Percentiles rank a stretch among this genome's conserved stretches.
Evolutionary conservation across 2,329 filamentous ascomycete species (phyloP).

Genomic region (Colletotrichum sp.): DNA sequence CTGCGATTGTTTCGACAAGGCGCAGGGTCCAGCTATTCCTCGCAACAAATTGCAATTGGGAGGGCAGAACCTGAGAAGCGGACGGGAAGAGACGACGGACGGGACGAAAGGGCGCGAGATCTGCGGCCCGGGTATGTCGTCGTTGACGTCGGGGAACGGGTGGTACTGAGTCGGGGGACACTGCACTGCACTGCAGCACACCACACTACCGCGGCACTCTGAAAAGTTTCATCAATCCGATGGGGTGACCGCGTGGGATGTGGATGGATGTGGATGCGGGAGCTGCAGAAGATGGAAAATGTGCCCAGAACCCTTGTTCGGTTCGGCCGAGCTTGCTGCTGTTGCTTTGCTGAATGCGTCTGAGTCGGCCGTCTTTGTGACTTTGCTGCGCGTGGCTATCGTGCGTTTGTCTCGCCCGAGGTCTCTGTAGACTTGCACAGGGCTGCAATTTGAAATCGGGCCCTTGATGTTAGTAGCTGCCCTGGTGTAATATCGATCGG

Average conservation of each 20-base stretch:
- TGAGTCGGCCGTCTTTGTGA: background rate
- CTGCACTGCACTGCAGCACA: background rate
- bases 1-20: background rate
- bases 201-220: background rate
- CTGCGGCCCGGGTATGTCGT: background rate
- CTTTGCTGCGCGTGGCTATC: background rate
- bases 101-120: background rate
- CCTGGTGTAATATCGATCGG: background rate
- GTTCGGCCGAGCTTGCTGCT: background rate
- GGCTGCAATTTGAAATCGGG: background rate
- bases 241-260: constrained; percentile 1
- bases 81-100: background rate
- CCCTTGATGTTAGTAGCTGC: background rate
- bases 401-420: background rate
- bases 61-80: background rate
- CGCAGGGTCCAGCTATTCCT: background rate
- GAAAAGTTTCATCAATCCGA: constrained; percentile 8
- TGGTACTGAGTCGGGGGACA: background rate
- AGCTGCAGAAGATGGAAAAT: background rate
- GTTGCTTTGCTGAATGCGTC: background rate
- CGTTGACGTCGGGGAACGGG: background rate
- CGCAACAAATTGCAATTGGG: background rate
- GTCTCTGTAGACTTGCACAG: background rate
- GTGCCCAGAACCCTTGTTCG: background rate
- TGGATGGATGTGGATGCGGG: background rate